Evolutionary conservation across 257 asterid species (phyloP).

Genomic region (Primulina eburnea): DNA sequence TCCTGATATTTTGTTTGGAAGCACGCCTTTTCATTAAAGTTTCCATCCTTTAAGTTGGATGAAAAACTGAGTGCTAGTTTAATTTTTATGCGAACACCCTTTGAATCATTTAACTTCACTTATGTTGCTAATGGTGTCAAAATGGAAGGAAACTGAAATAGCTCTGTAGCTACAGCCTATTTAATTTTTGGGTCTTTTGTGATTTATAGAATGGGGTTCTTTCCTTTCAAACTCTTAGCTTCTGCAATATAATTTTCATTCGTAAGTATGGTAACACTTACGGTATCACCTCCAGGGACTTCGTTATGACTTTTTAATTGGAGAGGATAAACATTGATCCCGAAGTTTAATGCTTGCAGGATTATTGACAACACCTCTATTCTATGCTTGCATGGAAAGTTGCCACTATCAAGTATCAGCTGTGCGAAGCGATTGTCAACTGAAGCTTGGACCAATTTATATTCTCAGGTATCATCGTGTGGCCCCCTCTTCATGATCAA

Average conservation of each 20-base stretch:
- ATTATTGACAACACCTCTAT: constrained; percentile 73
- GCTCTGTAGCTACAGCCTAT: too few relatives aligned
- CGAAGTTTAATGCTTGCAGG: constrained; percentile 46
- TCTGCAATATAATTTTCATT: constrained; percentile 8
- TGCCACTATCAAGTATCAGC: constrained; percentile 67
- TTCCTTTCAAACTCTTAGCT: constrained; percentile 7
- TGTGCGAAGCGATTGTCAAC: constrained; percentile 79
- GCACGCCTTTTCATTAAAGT: constrained; percentile 14
- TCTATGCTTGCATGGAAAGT: constrained; percentile 82
- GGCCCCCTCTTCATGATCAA: constrained; percentile 25
- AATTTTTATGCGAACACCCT: constrained; percentile 10
- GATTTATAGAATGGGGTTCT: constrained; percentile 10
- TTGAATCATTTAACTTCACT: neutral
- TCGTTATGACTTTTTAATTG: constrained; percentile 11
- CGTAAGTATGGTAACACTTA: constrained; percentile 6
- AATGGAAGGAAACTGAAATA: too few relatives aligned
- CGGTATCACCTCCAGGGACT: constrained; percentile 13
- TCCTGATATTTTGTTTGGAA: constrained; percentile 7
- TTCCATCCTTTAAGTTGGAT: neutral
- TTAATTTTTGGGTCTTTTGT: neutral
- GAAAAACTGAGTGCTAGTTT: neutral
- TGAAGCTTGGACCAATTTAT: constrained; percentile 78
- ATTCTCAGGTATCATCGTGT: constrained; percentile 62
- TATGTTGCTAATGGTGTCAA: too few relatives aligned
- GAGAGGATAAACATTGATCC: constrained; percentile 21